Base-by-base conservation (phyloP, 2,329 filamentous ascomycete species). In the Neofusicoccum kwambonambiense region DNA sequence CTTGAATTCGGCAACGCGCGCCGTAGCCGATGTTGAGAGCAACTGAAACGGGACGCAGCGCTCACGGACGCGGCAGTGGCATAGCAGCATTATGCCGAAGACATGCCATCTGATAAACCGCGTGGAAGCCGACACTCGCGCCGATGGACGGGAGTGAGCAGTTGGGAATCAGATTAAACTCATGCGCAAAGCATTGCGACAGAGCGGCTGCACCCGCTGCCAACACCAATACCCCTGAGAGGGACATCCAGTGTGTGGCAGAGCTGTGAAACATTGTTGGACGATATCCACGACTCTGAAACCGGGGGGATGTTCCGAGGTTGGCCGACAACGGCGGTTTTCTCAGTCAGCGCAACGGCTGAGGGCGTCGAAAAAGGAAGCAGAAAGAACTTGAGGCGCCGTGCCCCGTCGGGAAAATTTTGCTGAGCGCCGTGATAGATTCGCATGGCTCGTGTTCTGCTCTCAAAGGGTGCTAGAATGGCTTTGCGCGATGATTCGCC, bases 11-110 rank as follows among this genome's bases (percentile, higher is more conserved):
- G 56, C 34, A 60, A 47, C 39, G n/a, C 42, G 41, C 41, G 31
- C 42, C 42, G 56, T 37, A 60, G 42, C 56, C 56, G 42, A 60
- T 37, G 42, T 12, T 19, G 41, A 19, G 39, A 22, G 13, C 39
- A 6, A 42, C 54, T 41, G 27, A 31, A 58, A 42, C 22, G 54
- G 39, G 54, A 58, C n/a, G 39, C 52, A n/a, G 7, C 22, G 56
- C 39, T 37, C 56, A 58, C 56, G 31, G 56, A 58, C 56, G 41
- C 56, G 31, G 56, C 56, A 47, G 11, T 35, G 31, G 42, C 56
- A 27, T 47, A 22, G 17, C 17, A 13, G 15, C 45, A 47, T 54
- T 37, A 54, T 60, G 42, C 56, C 56, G 56, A 60, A 47, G 42
- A 60, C n/a, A 11, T 17, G 37, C 56, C 41, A 44, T 22, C 31